Evolutionary conservation across 1,284 basidiomycete species (phyloP).

Genomic region (Pholiota adiposa): DNA sequence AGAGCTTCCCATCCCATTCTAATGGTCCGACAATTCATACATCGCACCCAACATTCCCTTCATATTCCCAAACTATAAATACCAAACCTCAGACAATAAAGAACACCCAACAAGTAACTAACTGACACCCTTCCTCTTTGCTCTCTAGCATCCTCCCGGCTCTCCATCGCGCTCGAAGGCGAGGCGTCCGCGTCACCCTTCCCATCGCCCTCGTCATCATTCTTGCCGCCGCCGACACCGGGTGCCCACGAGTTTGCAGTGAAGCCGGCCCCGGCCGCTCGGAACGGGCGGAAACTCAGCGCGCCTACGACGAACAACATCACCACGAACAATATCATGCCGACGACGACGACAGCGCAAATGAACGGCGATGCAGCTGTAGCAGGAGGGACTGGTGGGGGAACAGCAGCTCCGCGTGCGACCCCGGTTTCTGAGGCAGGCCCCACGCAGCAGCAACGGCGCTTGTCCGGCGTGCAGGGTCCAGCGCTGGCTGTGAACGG

Average conservation of each 20-base stretch:
- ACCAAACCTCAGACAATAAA: not conserved
- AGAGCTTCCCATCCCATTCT: not conserved
- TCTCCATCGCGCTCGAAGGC: conserved; percentile 49
- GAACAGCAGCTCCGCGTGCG: not conserved
- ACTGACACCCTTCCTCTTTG: no score
- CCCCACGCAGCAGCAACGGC: not conserved
- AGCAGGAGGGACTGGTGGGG: no score
- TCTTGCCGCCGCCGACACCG: conserved; percentile 66
- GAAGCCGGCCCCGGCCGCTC: conserved; percentile 40
- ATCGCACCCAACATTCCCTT: conserved; percentile 2
- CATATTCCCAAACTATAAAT: conserved; percentile 11
- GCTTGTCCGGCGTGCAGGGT: not conserved
- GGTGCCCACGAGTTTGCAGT: conserved; percentile 68
- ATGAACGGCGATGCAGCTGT: conserved; percentile 11
- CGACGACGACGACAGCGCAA: conserved; percentile 11
- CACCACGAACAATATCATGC: not conserved
- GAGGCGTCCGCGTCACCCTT: conserved; percentile 59
- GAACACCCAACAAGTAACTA: no score
- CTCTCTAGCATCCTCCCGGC: conserved; percentile 28
- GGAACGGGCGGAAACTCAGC: conserved; percentile 29
- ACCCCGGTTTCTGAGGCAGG: conserved; percentile 11
- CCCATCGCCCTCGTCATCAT: conserved; percentile 69
- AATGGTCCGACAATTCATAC: not conserved
- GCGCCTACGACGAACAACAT: not conserved
- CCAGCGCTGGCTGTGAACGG: not conserved